Base-by-base conservation (phyloP, 306 rosid species). In the Trichosanthes cucumerina region DNA sequence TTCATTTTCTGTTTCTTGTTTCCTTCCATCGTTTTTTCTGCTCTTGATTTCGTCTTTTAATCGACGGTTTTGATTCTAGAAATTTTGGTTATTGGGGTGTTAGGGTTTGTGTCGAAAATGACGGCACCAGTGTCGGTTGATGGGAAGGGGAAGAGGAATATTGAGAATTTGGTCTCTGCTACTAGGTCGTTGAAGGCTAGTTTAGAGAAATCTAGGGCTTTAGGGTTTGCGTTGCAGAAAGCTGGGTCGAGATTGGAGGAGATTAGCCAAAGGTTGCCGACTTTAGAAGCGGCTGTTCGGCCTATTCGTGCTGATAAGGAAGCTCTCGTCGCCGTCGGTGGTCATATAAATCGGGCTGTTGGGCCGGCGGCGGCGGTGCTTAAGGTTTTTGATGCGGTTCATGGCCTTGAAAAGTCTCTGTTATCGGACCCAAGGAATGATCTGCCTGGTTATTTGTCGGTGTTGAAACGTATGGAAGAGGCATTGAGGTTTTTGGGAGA, bases 321-420 rank as follows among this genome's bases (percentile, higher is more conserved):
- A 11, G 99, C 99, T 26, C 98, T 96, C 21, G 89, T 53, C 7
- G 92, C 97, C 0, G 98, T 91, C 39, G 99, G 97, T 18, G 99
- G 99, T 14, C 99, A 96, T 62, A 96, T 96, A 47, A 92, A 96
- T 78, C 91, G 99, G 0, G 99, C 99, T 0, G 99, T 96, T 28
- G 96, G 98, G 24, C 99, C 98, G 1, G 98, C 99, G 0, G 99
- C 98, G 2, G 98, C 99, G 0, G 99, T 96, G 86, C 92, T 96
- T 16, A 96, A 91, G 91, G 99, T 96, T 79, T 96, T 96, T 3
- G 99, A 96, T 79, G 99, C 99, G 0, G 97, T 92, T 78, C 99
- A 92, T 62, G 99, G 99, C n/a, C 93, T 96, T 0, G 99, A 96
- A 38, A 96, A 96, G 82, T 88, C 97, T 0, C 82, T 96, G 23